These are phyloP conservation scores for Vigna nakashimae DNA, from an alignment of 306 rosid genomes.

Conservation along the genomic window DNA sequence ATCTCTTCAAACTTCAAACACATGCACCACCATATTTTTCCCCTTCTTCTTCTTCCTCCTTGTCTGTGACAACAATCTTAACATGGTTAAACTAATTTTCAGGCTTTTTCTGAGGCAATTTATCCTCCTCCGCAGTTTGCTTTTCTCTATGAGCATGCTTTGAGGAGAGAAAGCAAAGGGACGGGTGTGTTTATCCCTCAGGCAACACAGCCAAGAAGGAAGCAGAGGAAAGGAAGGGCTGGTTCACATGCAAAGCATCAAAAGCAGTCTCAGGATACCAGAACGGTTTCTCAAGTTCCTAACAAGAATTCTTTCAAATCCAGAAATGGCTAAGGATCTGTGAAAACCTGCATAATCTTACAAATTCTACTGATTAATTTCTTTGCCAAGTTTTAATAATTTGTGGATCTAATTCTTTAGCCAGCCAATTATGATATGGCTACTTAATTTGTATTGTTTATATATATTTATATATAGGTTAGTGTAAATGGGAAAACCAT, in stretches of 20 bases:
- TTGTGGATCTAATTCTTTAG: constrained; percentile 52
- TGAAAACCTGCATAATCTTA: constrained; percentile 34
- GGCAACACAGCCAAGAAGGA: constrained; percentile 75
- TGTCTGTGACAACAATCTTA: not conserved
- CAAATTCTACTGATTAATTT: constrained; percentile 44
- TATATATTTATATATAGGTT: constrained; percentile 45
- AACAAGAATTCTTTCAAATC: constrained; percentile 55
- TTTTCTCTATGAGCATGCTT: constrained; percentile 53
- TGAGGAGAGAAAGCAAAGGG: constrained; percentile 88
- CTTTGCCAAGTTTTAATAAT: constrained; percentile 38
- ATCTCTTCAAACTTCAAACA: constrained; percentile 8
- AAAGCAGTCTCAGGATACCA: constrained; percentile 61
- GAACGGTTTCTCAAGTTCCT: constrained; percentile 60
- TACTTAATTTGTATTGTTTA: constrained; percentile 37
- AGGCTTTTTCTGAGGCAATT: constrained; percentile 67
- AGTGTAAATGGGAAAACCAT: constrained; percentile 60
- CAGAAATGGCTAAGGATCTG: constrained; percentile 52
- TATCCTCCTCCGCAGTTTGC: constrained; percentile 65
- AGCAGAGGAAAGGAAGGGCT: constrained; percentile 67
- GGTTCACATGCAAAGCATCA: constrained; percentile 62
- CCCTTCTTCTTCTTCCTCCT: not conserved
- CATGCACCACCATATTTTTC: not conserved
- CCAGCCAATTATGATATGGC: constrained; percentile 54
- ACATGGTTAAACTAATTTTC: constrained; percentile 35
- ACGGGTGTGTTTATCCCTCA: constrained; percentile 97